Percentiles rank a stretch among this genome's conserved stretches.
phyloP scores from a whole-genome alignment of 2,329 filamentous ascomycete genomes.

The Aspergillus sp. region DNA sequence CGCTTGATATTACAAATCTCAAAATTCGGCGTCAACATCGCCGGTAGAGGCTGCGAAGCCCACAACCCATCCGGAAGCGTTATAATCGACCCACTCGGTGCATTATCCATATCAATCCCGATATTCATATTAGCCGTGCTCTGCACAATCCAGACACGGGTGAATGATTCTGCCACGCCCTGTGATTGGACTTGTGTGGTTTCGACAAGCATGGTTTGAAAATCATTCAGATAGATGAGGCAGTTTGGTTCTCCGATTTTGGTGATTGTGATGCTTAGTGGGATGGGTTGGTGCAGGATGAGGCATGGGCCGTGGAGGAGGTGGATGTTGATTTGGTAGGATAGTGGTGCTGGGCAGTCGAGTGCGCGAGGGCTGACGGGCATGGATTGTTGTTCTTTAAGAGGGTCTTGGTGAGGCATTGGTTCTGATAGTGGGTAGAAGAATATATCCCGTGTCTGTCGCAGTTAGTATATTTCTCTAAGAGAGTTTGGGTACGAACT shows the following conservation, averaged over 20 bases:
- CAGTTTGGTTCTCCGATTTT: not conserved
- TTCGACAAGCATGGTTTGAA: slow-evolving; percentile 16
- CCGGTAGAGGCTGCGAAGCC: slow-evolving; percentile 5
- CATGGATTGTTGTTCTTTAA: too few relatives aligned
- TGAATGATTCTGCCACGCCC: slow-evolving; percentile 2
- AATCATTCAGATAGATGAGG: slow-evolving; percentile 7
- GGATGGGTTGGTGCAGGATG: slow-evolving; percentile 4
- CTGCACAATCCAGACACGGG: slow-evolving; percentile 10
- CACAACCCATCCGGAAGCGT: not conserved
- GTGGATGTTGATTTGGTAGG: slow-evolving; percentile 3
- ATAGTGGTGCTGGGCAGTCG: not conserved
- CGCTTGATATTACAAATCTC: slow-evolving; percentile 15
- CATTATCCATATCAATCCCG: not conserved
- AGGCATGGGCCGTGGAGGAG: slow-evolving; percentile 12
- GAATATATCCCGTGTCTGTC: not conserved
- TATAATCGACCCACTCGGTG: too few relatives aligned
- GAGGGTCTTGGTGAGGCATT: not conserved
- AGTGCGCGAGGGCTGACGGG: too few relatives aligned
- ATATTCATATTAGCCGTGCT: not conserved
- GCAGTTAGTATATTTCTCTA: not conserved
- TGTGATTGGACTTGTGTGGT: slow-evolving; percentile 9
- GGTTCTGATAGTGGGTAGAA: slow-evolving; percentile 1
- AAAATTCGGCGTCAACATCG: slow-evolving; percentile 7
- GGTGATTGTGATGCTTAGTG: slow-evolving; percentile 8
- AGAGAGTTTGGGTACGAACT: not conserved